Evolutionary conservation across 805 yeast genomes (phyloP), one percentile per base, ranked within the genome.

Genomic region (Nakazawaea peltata): DNA sequence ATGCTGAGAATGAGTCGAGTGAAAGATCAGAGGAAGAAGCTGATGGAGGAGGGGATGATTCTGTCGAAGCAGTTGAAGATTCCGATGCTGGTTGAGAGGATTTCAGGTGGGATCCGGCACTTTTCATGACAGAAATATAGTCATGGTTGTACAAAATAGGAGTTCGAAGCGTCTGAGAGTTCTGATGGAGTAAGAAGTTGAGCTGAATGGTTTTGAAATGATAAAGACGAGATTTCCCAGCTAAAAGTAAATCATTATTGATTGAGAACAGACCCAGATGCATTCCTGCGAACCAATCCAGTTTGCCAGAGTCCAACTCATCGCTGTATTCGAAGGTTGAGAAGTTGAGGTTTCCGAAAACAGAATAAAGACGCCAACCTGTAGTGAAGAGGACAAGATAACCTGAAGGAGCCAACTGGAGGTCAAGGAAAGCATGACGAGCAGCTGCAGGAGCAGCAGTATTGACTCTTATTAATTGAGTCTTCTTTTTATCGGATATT

Each of bases 291-390:
- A 9, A 30, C 45, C 46, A 43, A 13, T 41, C 58, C 10, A 44
- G 27, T 13, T 46, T n/a, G n/a, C n/a, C n/a, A n/a, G n/a, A n/a
- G n/a, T n/a, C n/a, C n/a, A n/a, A n/a, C n/a, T n/a, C 42, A 28
- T 56, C 62, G 7, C 19, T 18, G 38, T 50, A 51, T 36, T 59
- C 62, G 41, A 56, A 58, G 4, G 73, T 56, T 8, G 68, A 59
- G 28, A 65, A 62, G 24, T 54, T 59, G 26, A 63, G 48, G 43
- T 67, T 65, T 1, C 79, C 79, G 24, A 69, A 56, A 12, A 60
- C 61, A 3, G 77, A 67, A 41, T 57, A 59, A 18, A 67, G 40
- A 32, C 61, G 61, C 77, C 77, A 73, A 4, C 76, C 76, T 28
- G 53, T 53, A 14, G 44, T 43, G 36, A 42, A 57, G 9, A 50